phyloP scores from a whole-genome alignment of 352 stramenopile species.

The Pythium apleroticum region DNA sequence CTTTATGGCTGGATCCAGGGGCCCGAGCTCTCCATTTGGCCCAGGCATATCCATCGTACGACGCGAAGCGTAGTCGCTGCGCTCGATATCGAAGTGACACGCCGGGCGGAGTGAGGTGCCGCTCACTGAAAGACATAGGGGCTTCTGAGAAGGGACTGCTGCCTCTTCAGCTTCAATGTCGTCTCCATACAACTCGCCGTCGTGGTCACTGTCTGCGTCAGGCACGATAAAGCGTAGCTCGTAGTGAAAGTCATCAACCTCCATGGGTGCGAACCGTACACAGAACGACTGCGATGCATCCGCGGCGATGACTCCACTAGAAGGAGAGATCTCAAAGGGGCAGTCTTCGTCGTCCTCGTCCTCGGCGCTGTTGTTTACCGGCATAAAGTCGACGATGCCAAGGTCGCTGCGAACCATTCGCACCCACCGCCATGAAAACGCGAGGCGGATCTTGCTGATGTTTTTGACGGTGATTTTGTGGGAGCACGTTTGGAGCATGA shows the following conservation, averaged over 20 bases:
- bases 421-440: constrained; percentile 61
- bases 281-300: constrained; percentile 71
- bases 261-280: constrained; percentile 88
- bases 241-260: constrained; percentile 89
- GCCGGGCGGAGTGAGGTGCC: constrained; percentile 85
- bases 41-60: constrained; percentile 69
- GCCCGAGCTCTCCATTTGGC: constrained; percentile 76
- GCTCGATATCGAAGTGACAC: constrained; percentile 92
- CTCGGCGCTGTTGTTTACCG: constrained; percentile 4
- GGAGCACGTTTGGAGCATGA: constrained; percentile 86
- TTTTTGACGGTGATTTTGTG: constrained; percentile 72
- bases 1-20: constrained; percentile 83
- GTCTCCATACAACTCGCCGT: neutral
- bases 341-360: constrained; percentile 51
- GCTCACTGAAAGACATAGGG: constrained; percentile 54
- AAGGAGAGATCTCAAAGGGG: constrained; percentile 87
- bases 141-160: neutral
- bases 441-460: constrained; percentile 65
- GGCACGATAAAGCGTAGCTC: constrained; percentile 44
- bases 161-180: neutral
- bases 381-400: constrained; percentile 10
- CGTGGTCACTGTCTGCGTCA: neutral
- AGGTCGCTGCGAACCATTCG: constrained; percentile 17
- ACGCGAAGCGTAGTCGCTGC: constrained; percentile 85
- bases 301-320: constrained; percentile 48